A percentile compares a stretch with the other conserved stretches of the same genome.
These are phyloP conservation scores for Phytophthora tentaculata DNA, from an alignment of 352 stramenopile species.

Conservation along the genomic window DNA sequence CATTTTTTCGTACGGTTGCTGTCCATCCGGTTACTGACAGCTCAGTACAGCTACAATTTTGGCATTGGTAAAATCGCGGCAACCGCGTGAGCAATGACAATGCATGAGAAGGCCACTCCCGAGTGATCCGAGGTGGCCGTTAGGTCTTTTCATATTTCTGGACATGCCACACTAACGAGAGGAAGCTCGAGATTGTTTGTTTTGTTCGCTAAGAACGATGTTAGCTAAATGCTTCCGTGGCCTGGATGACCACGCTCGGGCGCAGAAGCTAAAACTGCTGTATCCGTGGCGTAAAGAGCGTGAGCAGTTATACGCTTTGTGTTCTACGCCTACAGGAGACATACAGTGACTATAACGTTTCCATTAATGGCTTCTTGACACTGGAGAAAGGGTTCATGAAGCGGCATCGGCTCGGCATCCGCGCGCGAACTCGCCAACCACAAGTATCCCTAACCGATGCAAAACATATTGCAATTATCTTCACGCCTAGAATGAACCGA, in stretches of 20 bases:
- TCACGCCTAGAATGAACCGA: too few species aligned
- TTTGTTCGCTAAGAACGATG: background rate
- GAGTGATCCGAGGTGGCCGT: background rate
- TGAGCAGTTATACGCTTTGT: background rate
- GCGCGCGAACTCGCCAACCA: too few species aligned
- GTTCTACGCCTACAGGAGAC: too few species aligned
- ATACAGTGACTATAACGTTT: too few species aligned
- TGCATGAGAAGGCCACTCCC: background rate
- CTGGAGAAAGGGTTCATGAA: too few species aligned
- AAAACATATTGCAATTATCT: too few species aligned
- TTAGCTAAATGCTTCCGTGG: background rate
- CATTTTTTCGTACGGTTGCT: background rate
- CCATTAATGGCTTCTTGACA: too few species aligned
- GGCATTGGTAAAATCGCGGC: background rate
- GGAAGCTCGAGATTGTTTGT: background rate
- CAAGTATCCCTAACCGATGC: too few species aligned
- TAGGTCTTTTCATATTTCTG: background rate
- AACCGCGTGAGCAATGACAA: background rate
- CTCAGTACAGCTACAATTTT: background rate
- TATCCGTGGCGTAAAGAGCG: background rate
- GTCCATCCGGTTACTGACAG: background rate
- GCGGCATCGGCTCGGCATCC: too few species aligned
- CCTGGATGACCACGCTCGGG: background rate
- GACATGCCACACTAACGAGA: background rate
- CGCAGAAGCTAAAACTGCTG: background rate